Evolutionary conservation across 1,139 yeast species (phyloP).

Genomic region (Sugiyamaella castrensis): DNA sequence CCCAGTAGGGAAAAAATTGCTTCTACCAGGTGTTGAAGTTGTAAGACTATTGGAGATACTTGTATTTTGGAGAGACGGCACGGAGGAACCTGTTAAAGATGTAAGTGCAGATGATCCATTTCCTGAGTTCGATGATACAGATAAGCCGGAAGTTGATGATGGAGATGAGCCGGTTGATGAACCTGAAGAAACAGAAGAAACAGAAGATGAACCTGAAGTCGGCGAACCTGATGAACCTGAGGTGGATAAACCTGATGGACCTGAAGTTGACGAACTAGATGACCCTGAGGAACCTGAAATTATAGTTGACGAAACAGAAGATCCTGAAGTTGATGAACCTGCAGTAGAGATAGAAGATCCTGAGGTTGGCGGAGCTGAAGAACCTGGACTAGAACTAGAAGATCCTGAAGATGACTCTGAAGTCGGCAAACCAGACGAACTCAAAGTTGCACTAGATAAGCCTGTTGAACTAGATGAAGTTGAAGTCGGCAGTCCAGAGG

Average conservation of each 20-base stretch:
- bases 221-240: neutral
- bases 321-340: conserved; percentile 1
- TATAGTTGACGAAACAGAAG: neutral
- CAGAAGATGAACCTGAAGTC: neutral
- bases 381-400: neutral
- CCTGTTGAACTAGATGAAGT: conserved; percentile 1
- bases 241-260: neutral
- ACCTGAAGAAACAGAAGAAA: neutral
- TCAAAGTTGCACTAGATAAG: neutral
- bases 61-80: neutral
- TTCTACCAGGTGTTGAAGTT: neutral
- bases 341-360: neutral
- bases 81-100: neutral
- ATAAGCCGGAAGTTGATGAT: neutral
- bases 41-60: conserved; percentile 5
- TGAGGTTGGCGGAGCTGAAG: neutral
- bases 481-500: neutral
- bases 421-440: neutral
- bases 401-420: conserved; percentile 1
- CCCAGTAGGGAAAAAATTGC: neutral
- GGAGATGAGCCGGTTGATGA: neutral
- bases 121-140: neutral
- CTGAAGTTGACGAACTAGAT: neutral
- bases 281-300: too few relatives aligned
- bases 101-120: neutral